A percentile compares a stretch with the other conserved stretches of the same genome.
These are phyloP conservation scores for Bocquillonia castaneifolia DNA, from an alignment of 441 rosid species.

Conservation along the genomic window DNA sequence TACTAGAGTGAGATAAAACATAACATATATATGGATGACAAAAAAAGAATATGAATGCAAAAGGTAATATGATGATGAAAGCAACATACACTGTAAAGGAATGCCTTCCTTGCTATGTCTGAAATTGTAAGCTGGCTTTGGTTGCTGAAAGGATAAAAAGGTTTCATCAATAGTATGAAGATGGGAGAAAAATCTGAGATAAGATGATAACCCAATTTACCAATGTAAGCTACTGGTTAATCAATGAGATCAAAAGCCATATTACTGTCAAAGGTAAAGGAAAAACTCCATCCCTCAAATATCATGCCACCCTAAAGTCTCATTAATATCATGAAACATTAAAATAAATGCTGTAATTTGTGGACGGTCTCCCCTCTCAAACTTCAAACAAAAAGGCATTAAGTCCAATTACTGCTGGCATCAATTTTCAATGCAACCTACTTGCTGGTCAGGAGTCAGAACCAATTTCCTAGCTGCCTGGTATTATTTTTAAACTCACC, in stretches of 20 bases:
- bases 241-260: constrained; percentile 4
- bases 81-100: constrained; percentile 82
- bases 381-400: neutral
- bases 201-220: neutral
- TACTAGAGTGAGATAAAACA: neutral
- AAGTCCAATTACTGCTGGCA: neutral
- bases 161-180: constrained; percentile 15
- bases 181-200: neutral
- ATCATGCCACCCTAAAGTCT: neutral
- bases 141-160: constrained; percentile 40
- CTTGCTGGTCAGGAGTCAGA: neutral
- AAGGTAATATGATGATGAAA: constrained; percentile 16
- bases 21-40: constrained; percentile 1
- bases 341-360: neutral
- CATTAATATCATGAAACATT: neutral
- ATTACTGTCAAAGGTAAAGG: neutral
- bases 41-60: neutral
- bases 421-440: constrained; percentile 6
- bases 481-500: constrained; percentile 24
- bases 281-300: neutral
- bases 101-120: constrained; percentile 97
- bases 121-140: constrained; percentile 81
- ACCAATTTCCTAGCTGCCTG: neutral
- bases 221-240: neutral
- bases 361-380: neutral